Evolutionary conservation across 306 rosid genomes (phyloP).

Genomic region (Psophocarpus tetragonolobus): DNA sequence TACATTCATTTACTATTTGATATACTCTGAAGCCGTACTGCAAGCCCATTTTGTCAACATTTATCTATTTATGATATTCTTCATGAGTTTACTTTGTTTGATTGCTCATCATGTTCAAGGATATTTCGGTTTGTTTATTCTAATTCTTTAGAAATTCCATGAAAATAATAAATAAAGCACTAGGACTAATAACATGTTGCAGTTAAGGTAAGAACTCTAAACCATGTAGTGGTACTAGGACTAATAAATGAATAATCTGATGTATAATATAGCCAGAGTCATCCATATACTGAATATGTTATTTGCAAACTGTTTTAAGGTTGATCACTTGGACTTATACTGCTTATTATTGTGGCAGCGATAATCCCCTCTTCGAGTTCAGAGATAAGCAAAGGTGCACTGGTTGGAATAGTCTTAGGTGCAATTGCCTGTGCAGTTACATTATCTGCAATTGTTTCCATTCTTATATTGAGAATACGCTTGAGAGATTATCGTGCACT

Average conservation of each 20-base stretch:
- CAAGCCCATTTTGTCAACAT: not conserved
- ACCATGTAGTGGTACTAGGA: not conserved
- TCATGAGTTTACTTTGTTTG: not conserved
- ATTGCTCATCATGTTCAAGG: not conserved
- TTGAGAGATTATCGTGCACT: slow-evolving; percentile 33
- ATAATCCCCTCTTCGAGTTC: slow-evolving; percentile 31
- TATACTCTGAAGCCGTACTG: not conserved
- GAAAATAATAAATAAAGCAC: too few species aligned
- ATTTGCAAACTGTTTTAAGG: not conserved
- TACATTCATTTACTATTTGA: not conserved
- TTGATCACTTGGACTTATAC: not conserved
- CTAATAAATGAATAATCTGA: not conserved
- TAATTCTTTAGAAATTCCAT: too few species aligned
- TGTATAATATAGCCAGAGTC: not conserved
- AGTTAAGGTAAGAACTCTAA: not conserved
- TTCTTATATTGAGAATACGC: slow-evolving; percentile 55
- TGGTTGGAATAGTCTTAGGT: slow-evolving; percentile 73
- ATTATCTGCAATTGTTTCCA: slow-evolving; percentile 60
- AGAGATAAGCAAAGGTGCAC: slow-evolving; percentile 68
- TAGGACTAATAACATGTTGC: too few species aligned
- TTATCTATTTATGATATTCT: not conserved
- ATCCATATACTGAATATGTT: not conserved
- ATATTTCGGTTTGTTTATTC: too few species aligned
- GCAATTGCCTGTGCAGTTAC: slow-evolving; percentile 59
- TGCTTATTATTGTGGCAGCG: slow-evolving; percentile 48